Evolutionary conservation across 106 monocot species (phyloP).

Genomic region (Triglochin maritima): DNA sequence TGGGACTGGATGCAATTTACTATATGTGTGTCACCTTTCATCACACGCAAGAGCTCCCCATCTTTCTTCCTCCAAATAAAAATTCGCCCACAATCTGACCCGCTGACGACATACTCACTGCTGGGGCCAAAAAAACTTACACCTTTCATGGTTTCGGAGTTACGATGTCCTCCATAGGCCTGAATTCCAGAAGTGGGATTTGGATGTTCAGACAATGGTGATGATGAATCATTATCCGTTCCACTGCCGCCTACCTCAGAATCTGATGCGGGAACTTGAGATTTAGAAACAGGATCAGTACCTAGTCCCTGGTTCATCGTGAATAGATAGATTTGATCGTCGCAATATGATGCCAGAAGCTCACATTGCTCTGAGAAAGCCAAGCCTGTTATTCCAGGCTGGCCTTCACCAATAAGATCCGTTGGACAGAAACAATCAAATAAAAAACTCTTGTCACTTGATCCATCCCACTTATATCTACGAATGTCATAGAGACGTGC

Average conservation of each 20-base stretch:
- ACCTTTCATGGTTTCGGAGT: constrained; percentile 74
- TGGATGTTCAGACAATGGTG: background rate
- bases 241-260: background rate
- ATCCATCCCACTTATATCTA: constrained; percentile 46
- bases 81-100: constrained; percentile 88
- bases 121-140: constrained; percentile 81
- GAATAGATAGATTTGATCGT: constrained; percentile 84
- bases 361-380: constrained; percentile 80
- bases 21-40: constrained; percentile 72
- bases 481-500: constrained; percentile 78
- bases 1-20: constrained; percentile 90
- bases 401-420: constrained; percentile 52
- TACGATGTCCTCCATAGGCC: constrained; percentile 55
- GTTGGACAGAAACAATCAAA: constrained; percentile 60
- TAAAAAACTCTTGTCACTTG: constrained; percentile 20
- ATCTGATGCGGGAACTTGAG: constrained; percentile 5
- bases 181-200: constrained; percentile 9
- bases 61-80: constrained; percentile 94
- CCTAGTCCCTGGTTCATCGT: constrained; percentile 61
- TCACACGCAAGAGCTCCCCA: constrained; percentile 67
- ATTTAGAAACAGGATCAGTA: constrained; percentile 18
- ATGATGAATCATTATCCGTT: background rate
- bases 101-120: constrained; percentile 86
- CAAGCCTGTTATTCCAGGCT: constrained; percentile 69
- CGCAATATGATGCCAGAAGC: constrained; percentile 58